Percentiles rank a stretch among this genome's conserved stretches.
Evolutionary conservation across 805 yeast genomes (phyloP).

Genomic region (Tetrapisispora phaffii): DNA sequence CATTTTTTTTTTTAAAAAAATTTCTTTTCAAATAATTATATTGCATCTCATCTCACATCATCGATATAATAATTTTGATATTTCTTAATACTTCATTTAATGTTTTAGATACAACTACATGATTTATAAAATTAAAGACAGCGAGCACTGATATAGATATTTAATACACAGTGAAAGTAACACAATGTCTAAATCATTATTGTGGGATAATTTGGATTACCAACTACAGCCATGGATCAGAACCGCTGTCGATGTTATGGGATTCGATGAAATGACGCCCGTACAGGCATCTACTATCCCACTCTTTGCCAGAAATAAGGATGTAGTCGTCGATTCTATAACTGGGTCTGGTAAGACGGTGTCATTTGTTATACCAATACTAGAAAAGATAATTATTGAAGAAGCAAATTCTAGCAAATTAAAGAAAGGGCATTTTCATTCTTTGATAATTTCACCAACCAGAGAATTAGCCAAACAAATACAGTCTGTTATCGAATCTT

Average conservation of each 20-base stretch:
- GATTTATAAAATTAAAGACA: not conserved
- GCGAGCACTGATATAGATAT: too few relatives aligned
- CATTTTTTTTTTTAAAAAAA: too few relatives aligned
- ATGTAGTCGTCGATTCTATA: conserved; percentile 93
- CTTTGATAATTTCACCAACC: conserved; percentile 59
- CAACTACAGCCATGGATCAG: conserved; percentile 58
- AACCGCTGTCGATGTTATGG: conserved; percentile 61
- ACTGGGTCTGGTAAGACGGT: conserved; percentile 98
- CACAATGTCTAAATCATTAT: conserved; percentile 34
- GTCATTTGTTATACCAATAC: conserved; percentile 76
- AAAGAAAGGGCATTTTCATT: conserved; percentile 58
- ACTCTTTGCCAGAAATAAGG: conserved; percentile 69
- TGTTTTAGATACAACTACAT: not conserved
- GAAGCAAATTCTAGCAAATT: conserved; percentile 26
- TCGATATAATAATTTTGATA: too few relatives aligned
- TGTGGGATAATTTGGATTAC: conserved; percentile 50
- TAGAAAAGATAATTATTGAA: conserved; percentile 48
- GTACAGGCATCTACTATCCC: conserved; percentile 96
- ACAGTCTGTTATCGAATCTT: conserved; percentile 48
- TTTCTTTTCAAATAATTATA: not conserved
- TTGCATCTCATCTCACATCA: not conserved
- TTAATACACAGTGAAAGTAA: not conserved
- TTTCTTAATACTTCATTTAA: too few relatives aligned
- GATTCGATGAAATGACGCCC: conserved; percentile 81
- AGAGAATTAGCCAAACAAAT: conserved; percentile 66